Evolutionary conservation across 2,329 filamentous ascomycete genomes (phyloP), one percentile per base, ranked within the genome.

Genomic region (Aspergillus ibericus): DNA sequence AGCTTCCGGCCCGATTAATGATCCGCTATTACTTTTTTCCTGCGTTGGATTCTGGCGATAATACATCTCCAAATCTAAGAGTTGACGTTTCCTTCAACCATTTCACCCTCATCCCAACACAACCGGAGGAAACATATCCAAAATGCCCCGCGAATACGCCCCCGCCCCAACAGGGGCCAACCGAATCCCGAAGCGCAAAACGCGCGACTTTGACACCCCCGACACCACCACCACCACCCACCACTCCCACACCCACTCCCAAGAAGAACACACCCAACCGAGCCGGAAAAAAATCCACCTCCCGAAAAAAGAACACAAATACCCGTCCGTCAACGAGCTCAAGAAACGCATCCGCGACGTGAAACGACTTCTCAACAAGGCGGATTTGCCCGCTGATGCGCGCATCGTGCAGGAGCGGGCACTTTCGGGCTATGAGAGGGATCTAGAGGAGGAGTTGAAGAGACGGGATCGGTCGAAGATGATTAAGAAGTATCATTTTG

Each of bases 401-500:
- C 78, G 83, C 34, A 77, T 85, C 35, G 79, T 84, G 59, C 83
- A 85, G 64, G 85, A 88, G 70, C 80, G 85, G 46, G 85, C 85
- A 50, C 69, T 88, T 22, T 77, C 78, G 56, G 81, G 80, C 1
- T 83, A 83, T 56, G 77, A 85, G 66, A 79, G 81, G 53, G 85
- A 88, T 62, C 70, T 88, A 53, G 77, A 75, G 15, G 77, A 80
- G 22, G 77, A 80, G 56, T 77, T 80, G 56, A 70, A 72, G 22
- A 80, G 81, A 54, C 78, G 83, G 64, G 75, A 80, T 64, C 78
- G 79, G 63, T 78, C 77, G 49, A 81, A 82, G 59, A 81, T 86
- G 76, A 86, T 88, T 59, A 78, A 78, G 59, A 82, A 81, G 68
- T 88, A 87, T 68, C 85, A 88, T 68, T 87, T 86, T 74, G 81